These are phyloP conservation scores for Trypethelium eluteriae DNA, from an alignment of 495 filamentous ascomycete genomes.

Conservation along the genomic window DNA sequence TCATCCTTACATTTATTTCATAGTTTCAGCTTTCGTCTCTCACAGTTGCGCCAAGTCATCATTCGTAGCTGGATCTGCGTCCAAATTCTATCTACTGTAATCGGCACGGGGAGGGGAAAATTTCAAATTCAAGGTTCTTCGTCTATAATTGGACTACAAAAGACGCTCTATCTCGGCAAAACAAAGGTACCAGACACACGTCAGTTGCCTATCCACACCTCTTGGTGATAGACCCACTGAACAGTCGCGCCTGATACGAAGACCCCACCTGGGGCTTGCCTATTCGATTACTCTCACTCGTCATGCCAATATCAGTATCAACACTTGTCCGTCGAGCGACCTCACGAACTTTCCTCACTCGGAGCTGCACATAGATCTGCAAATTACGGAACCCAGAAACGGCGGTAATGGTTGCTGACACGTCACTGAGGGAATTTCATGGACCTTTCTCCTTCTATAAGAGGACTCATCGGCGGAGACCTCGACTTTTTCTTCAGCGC, in stretches of 20 bases:
- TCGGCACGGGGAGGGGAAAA: background rate
- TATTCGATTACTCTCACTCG: background rate
- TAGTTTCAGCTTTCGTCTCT: too few relatives aligned
- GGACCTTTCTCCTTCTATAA: background rate
- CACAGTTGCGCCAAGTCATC: background rate
- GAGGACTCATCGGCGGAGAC: background rate
- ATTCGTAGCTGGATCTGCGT: background rate
- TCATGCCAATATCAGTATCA: background rate
- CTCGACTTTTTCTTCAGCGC: background rate
- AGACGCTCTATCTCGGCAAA: background rate
- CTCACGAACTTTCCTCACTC: background rate
- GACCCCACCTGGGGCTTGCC: background rate
- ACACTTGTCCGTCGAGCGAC: background rate
- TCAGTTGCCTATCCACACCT: background rate
- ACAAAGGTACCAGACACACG: background rate
- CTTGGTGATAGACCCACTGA: background rate
- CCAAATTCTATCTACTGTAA: background rate
- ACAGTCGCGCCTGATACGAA: background rate
- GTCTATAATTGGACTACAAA: background rate
- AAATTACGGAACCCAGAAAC: background rate
- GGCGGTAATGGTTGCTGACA: slow-evolving; percentile 8
- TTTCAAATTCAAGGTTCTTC: background rate
- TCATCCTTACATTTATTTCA: too few relatives aligned
- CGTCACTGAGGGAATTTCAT: slow-evolving; percentile 3
- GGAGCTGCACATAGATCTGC: background rate